Conservation (phyloP, 2,329 filamentous ascomycete genomes). For the Scytalidium lignicola region DNA sequence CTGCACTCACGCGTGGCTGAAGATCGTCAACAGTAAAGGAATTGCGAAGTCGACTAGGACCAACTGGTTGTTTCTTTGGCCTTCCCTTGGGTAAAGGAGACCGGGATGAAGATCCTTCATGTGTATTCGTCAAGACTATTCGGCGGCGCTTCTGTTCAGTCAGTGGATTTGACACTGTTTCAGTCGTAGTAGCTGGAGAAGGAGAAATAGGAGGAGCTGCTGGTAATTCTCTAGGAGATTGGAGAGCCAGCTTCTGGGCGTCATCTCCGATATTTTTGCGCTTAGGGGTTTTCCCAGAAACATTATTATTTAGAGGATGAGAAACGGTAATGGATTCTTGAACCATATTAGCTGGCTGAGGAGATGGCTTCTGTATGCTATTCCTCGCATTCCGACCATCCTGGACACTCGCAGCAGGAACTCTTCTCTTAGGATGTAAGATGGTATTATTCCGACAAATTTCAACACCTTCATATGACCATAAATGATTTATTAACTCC, state of each 20-base stretch:
- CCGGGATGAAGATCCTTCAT: background rate
- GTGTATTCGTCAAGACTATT: background rate
- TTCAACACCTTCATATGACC: background rate
- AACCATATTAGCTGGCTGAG: too few species aligned
- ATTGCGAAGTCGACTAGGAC: background rate
- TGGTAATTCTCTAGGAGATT: background rate
- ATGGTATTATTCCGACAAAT: background rate
- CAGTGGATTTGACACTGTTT: background rate
- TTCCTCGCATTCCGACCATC: background rate
- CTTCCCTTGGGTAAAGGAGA: background rate
- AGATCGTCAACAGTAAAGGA: background rate
- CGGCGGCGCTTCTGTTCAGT: background rate
- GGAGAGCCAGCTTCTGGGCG: background rate
- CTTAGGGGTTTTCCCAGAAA: background rate
- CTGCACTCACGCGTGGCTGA: background rate
- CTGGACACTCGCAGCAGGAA: background rate
- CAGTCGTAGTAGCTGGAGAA: background rate
- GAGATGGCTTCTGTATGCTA: too few species aligned
- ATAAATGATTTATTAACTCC: background rate
- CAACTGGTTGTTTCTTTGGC: background rate
- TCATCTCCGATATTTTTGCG: background rate
- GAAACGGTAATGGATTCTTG: background rate
- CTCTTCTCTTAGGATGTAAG: background rate
- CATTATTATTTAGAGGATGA: background rate
- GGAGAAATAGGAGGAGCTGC: background rate